phyloP scores from a whole-genome alignment of 805 yeast genomes.

The Cyberlindnera suaveolens region DNA sequence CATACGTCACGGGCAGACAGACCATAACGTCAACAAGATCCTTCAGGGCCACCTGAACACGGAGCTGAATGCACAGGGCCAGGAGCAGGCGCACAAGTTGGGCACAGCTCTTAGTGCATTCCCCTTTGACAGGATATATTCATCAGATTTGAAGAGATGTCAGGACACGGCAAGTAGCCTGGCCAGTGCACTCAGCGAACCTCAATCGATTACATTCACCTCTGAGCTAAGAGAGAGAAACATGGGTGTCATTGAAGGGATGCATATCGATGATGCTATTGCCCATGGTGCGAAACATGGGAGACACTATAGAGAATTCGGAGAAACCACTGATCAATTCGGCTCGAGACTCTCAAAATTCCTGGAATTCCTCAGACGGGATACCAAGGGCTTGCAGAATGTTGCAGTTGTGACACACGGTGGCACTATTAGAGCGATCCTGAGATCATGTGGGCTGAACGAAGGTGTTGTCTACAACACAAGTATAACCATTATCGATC shows the following conservation, averaged over 20 bases:
- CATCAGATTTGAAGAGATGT: conserved; percentile 48
- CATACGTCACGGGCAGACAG: conserved; percentile 83
- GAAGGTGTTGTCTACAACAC: conserved; percentile 63
- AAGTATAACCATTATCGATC: conserved; percentile 62
- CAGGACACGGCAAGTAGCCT: conserved; percentile 49
- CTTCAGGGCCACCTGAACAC: conserved; percentile 77
- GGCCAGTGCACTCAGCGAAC: conserved; percentile 16
- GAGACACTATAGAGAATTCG: conserved; percentile 53
- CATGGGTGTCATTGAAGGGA: conserved; percentile 80
- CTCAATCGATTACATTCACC: conserved; percentile 27
- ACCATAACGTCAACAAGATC: conserved; percentile 59
- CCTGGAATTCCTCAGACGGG: conserved; percentile 37
- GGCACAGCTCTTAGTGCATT: conserved; percentile 35
- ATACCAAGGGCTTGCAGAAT: conserved; percentile 34
- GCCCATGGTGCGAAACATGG: conserved; percentile 42
- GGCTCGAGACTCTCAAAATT: conserved; percentile 40
- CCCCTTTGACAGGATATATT: conserved; percentile 29
- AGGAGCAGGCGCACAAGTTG: conserved; percentile 49
- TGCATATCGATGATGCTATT: conserved; percentile 60
- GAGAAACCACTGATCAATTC: conserved; percentile 49
- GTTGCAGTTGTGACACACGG: conserved; percentile 72
- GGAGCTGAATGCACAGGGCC: conserved; percentile 56
- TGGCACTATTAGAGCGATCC: conserved; percentile 63
- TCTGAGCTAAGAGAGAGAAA: conserved; percentile 56
- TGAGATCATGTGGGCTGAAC: conserved; percentile 39